Base-by-base conservation (phyloP, 2,329 filamentous ascomycete species). In the Pseudogymnoascus sp. region DNA sequence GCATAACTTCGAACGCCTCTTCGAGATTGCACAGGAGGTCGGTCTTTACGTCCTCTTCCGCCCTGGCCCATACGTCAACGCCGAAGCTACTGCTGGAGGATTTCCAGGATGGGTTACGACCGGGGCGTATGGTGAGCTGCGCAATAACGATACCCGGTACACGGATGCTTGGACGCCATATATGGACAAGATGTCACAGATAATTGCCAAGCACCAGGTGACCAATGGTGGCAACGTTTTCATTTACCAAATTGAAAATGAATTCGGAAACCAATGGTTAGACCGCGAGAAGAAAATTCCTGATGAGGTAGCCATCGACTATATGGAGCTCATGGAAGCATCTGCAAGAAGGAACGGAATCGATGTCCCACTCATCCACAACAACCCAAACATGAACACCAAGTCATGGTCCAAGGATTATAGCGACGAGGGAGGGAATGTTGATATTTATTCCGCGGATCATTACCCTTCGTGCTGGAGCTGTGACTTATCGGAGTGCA, bases 41-140 rank as follows among this genome's bases (percentile, higher is more conserved):
- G 81, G 81, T 2, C 71, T 83, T 38, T 83, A 82, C 64, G 76
- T 82, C 38, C 78, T 84, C 28, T 76, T 79, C 1, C 75, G 83
- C 0, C 82, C 83, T 0, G 83, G 84, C 0, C 83, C 83, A 0
- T 87, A 87, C 61, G 78, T 84, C 62, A 87, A 87, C 64, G 84
- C 83, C 1, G 85, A 87, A 68, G 77, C 82, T 2, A 85, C 81
- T 64, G 82, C 80, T 1, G 84, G 85, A 33, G 84, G 84, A 0
- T 82, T 85, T 61, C 82, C 84, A 0, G 72, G 84, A 1, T 87
- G 84, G 82, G 70, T 83, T 5, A 86, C 83, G 0, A 85, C 83
- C 0, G 84, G 83, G 43, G 82, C 75, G 25, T 82, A 83, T 58
- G 82, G 83, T 2, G 67, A 69, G 18, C 71, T 83, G 14, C 74